Evolutionary conservation across 2,329 filamentous ascomycete genomes (phyloP).

Genomic region (Camillea tinctor): DNA sequence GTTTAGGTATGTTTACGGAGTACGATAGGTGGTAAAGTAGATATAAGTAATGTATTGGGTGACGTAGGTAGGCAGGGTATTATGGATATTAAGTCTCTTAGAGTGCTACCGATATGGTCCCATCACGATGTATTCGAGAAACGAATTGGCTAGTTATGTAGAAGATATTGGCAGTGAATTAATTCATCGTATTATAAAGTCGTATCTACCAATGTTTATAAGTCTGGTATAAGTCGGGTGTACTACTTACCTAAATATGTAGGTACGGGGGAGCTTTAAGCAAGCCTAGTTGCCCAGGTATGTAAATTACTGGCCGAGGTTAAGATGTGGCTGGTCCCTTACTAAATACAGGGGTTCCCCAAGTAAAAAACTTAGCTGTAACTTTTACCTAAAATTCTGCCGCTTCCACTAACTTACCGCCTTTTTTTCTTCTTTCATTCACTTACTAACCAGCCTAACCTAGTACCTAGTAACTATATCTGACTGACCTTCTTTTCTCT

Average conservation of each 20-base stretch:
- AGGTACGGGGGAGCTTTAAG: too few species aligned
- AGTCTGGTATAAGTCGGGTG: too few species aligned
- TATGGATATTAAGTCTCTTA: too few species aligned
- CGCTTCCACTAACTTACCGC: constrained; percentile 21
- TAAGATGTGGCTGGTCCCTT: too few species aligned
- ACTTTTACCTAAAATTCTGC: constrained; percentile 4
- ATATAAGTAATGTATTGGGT: background rate
- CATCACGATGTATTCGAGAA: background rate
- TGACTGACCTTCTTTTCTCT: background rate
- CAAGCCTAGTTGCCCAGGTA: too few species aligned
- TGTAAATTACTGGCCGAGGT: too few species aligned
- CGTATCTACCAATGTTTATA: too few species aligned
- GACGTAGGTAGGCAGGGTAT: background rate
- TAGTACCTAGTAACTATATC: too few species aligned
- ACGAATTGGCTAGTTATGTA: too few species aligned
- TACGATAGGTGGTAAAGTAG: background rate
- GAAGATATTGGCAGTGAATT: too few species aligned
- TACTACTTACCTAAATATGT: too few species aligned
- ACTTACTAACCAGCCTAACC: too few species aligned
- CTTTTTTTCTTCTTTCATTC: constrained; percentile 24
- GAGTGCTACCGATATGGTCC: background rate
- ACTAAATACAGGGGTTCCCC: background rate
- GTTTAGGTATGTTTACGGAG: background rate
- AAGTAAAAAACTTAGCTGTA: background rate
- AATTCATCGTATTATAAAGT: background rate